phyloP scores from a whole-genome alignment of 2,329 filamentous ascomycete genomes.

The Sclerotinia nivalis region DNA sequence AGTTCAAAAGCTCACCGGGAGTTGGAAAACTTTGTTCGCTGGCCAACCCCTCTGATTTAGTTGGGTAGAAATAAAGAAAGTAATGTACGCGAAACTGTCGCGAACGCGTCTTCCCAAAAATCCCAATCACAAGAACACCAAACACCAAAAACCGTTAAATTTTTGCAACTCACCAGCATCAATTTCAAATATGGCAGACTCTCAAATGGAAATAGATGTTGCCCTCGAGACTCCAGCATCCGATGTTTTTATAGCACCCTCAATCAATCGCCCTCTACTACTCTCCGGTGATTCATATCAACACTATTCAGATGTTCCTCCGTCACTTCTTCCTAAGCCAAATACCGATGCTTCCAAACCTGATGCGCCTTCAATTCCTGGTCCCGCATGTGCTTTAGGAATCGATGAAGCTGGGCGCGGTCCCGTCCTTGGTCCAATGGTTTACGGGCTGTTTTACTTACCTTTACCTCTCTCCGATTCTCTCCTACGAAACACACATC shows the following conservation, averaged over 20 bases:
- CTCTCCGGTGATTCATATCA: constrained; percentile 67
- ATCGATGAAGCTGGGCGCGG: constrained; percentile 94
- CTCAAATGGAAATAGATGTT: constrained; percentile 38
- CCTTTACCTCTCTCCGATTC: constrained; percentile 70
- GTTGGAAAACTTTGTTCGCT: neutral
- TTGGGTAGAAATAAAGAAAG: neutral
- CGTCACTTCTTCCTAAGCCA: constrained; percentile 51
- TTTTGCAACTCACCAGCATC: neutral
- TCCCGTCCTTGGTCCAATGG: constrained; percentile 83
- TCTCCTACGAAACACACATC: constrained; percentile 75
- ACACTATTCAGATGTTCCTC: constrained; percentile 69
- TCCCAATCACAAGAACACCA: neutral
- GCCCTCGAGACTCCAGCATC: constrained; percentile 42
- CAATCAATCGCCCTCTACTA: constrained; percentile 58
- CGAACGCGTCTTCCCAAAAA: constrained; percentile 18
- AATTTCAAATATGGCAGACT: constrained; percentile 42
- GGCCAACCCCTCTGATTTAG: constrained; percentile 9
- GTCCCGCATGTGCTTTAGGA: constrained; percentile 72
- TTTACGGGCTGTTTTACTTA: constrained; percentile 72
- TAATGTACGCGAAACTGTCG: constrained; percentile 22
- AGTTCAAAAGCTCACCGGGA: neutral
- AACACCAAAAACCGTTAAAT: neutral
- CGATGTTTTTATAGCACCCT: constrained; percentile 65
- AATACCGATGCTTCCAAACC: constrained; percentile 25
- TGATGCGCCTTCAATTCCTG: constrained; percentile 39